Base-by-base conservation (phyloP, 75 land plant species). In the Adiantum capillusveneris region DNA sequence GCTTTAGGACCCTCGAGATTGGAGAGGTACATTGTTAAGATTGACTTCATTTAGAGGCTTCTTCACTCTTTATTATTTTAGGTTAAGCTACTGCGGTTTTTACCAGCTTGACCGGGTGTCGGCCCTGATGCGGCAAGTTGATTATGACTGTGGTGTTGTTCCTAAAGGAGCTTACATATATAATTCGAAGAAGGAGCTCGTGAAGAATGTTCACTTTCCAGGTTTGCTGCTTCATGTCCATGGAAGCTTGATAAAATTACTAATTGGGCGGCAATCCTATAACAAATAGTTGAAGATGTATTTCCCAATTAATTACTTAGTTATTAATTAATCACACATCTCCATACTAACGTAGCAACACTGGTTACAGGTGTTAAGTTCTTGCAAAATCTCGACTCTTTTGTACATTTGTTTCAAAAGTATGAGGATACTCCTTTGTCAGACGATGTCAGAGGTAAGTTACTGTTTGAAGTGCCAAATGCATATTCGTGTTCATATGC, bases 131-230 rank as follows among this genome's bases (percentile, higher is more conserved):
- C 60, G 53, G 36, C 28, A 52, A 55, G 64, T 73, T 14, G 76
- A 73, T 39, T 52, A 66, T 41, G 76, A 73, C 18, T 73, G 76
- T 37, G 76, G 76, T 19, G 76, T 73, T 43, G 58, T 73, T 2
- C 76, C 76, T 25, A 44, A 41, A 6, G 62, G 62, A n/a, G n/a
- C 65, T 7, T 29, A 66, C 2, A 56, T 73, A 18, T 44, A 53
- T 2, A 62, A 60, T 26, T 56, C 76, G 11, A 36, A 39, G 27
- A 68, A 73, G 16, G 14, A 29, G 7, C 59, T 73, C 17, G 64
- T 73, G 14, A 64, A 30, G 25, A 73, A 73, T 34, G 41, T 37
- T 6, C 19, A 60, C 22, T 73, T 73, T 36, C 49, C 76, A 73
- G 76, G 76, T 73, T 43, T 17, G 14, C 20, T 24, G n/a, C n/a